Base-by-base conservation (phyloP, 2,329 filamentous ascomycete genomes). In the Exophiala viscosa region DNA sequence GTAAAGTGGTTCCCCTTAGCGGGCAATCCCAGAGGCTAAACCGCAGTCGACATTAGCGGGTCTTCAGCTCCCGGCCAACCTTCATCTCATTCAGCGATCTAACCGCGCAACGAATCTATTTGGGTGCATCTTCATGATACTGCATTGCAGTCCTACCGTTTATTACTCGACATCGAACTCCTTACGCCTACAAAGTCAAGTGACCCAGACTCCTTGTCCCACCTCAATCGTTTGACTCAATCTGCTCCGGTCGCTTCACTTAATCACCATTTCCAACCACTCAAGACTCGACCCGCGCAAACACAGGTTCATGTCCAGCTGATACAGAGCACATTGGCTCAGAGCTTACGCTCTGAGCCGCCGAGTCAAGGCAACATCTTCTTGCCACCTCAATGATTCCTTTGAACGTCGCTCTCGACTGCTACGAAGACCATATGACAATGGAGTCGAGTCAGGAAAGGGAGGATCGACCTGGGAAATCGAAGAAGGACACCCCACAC, bases 311-410 rank as follows among this genome's bases (percentile, higher is more conserved):
- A 59, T 59, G 56, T 20, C 47, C 53, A 51, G 56, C 53, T 59
- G 43, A 51, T 45, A 51, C 10, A 45, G 42, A 39, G 40, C 36
- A n/a, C 28, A 15, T 33, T 44, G 56, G 56, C 56, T 59, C 56
- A 52, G 56, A 45, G 56, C 56, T 44, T 17, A 39, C 44, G 56
- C 56, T 56, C 53, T 59, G 56, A 52, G 56, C 56, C 56, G 46
- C 35, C 38, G 11, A 23, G 31, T 31, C 20, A 23, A 42, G 20
- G 28, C 40, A 13, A 23, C 23, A 5, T 31, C 17, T 47, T 39
- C 32, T 17, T 13, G 14, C 1, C 5, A 23, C 44, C 2, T 45
- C 17, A 33, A 47, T 13, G 23, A 28, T 28, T 5, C 23, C 23
- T 7, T 28, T 28, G 23, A 28, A 28, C 23, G 23, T 18, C 36